phyloP scores from a whole-genome alignment of 352 stramenopile species.

The Globisporangium carolinianum region DNA sequence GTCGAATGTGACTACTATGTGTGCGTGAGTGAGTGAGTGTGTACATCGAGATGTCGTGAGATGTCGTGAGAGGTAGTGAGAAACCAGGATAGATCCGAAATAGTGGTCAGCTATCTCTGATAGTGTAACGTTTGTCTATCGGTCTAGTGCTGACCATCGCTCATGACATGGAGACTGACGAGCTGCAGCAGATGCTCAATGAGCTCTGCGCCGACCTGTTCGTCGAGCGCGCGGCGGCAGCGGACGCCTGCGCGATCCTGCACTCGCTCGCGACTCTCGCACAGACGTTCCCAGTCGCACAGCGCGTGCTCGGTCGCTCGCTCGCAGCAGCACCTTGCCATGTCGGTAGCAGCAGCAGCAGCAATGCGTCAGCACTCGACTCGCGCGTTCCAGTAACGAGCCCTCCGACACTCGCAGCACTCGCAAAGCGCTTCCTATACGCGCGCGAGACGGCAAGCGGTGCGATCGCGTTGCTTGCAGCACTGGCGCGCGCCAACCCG shows the following conservation, averaged over 20 bases:
- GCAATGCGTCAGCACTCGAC: too few species aligned
- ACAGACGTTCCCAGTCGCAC: slow-evolving; percentile 19
- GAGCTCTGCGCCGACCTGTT: slow-evolving; percentile 31
- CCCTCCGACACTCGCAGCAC: slow-evolving; percentile 9
- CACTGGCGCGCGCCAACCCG: slow-evolving; percentile 22
- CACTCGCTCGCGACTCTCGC: slow-evolving; percentile 25
- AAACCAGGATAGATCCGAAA: too few species aligned
- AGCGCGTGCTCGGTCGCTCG: slow-evolving; percentile 19
- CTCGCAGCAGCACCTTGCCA: slow-evolving; percentile 6
- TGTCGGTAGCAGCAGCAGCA: not conserved
- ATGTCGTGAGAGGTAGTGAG: too few species aligned
- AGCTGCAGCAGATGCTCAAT: slow-evolving; percentile 25
- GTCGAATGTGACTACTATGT: slow-evolving; percentile 1
- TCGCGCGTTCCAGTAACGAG: not conserved
- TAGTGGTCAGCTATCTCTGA: too few species aligned
- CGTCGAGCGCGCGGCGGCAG: slow-evolving; percentile 4
- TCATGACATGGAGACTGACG: slow-evolving; percentile 12
- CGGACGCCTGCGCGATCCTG: slow-evolving; percentile 21
- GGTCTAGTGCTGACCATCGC: not conserved
- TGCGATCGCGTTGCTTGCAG: slow-evolving; percentile 22
- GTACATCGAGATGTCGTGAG: not conserved
- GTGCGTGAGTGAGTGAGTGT: not conserved
- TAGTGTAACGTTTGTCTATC: too few species aligned
- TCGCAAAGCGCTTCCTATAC: slow-evolving; percentile 30
- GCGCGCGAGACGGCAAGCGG: slow-evolving; percentile 17